A percentile compares a stretch with the other conserved stretches of the same genome.
These are phyloP conservation scores for Poa pratensis DNA, from an alignment of 176 grass and related monocot species.

Conservation along the genomic window DNA sequence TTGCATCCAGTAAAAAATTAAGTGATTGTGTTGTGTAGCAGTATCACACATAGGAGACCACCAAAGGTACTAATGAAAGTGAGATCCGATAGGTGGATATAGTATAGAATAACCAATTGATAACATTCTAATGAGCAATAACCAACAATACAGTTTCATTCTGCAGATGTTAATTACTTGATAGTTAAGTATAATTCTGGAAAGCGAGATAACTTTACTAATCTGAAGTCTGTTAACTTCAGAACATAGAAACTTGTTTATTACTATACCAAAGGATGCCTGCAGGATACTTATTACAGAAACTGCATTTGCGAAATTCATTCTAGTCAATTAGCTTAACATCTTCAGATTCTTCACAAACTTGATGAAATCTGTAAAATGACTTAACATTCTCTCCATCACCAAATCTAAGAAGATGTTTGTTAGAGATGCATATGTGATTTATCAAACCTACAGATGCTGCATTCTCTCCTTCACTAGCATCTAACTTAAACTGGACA, in stretches of 20 bases:
- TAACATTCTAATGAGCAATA: constrained; percentile 15
- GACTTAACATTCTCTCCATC: neutral
- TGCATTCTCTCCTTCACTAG: neutral
- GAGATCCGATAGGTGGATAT: neutral
- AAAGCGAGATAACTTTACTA: neutral
- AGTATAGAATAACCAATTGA: neutral
- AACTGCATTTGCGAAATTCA: constrained; percentile 10
- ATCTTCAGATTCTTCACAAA: neutral
- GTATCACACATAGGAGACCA: neutral
- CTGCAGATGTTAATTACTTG: neutral
- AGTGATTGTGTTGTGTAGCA: neutral
- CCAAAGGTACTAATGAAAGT: constrained; percentile 16
- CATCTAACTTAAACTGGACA: constrained; percentile 4
- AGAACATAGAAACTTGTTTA: neutral
- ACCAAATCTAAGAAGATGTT: neutral
- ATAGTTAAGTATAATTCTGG: neutral
- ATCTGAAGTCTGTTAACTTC: neutral
- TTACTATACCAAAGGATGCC: neutral
- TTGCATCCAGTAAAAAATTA: neutral
- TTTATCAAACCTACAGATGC: neutral
- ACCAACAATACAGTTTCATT: neutral
- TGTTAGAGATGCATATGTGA: neutral
- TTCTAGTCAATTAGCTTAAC: neutral
- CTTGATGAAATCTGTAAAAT: neutral
- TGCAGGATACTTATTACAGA: neutral